Evolutionary conservation across 148 eudicot species (phyloP), one percentile per base, ranked within the genome.

Genomic region (Hydrangea macrophylla): DNA sequence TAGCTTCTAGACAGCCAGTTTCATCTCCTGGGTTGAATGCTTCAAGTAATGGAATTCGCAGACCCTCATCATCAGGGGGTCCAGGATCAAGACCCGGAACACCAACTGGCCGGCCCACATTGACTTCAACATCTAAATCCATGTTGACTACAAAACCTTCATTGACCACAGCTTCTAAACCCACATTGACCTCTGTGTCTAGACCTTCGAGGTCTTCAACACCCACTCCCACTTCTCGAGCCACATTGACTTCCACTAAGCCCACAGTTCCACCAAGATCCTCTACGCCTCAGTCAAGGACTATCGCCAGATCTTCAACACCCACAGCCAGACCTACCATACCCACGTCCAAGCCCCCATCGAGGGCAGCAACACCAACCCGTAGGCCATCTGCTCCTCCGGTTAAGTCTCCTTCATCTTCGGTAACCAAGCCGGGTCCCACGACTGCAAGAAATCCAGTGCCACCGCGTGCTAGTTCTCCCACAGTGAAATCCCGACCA

Each of bases 331-430:
- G 75, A 55, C 32, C 77, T 33, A 75, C 75, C 0, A 25, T 68
- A 25, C 58, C 68, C 1, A 56, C 70, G 18, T 78, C 80, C 58
- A 82, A 72, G 70, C 35, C 82, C 11, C 13, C 36, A 33, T 32
- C 85, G 25, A 78, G 78, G 68, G 72, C 82, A 24, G 23, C 83
- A 50, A 79, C 82, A 37, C 85, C 83, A n/a, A 78, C 78, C 9
- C 18, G 55, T 53, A 73, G 54, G 5, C 60, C 78, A 58, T 70
- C 79, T 35, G 64, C 51, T 35, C 20, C 71, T 11, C 35, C 69
- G 17, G 30, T 48, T 42, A 62, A 28, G 48, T 70, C 86, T 48
- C 53, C 53, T 58, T 76, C n/a, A n/a, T n/a, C 83, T 61, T 56
- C 68, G 5, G 77, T 48, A 67, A 54, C 60, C 4, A 79, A 71